Evolutionary conservation across 23 red algal genomes (phyloP), one percentile per base, ranked within the genome.

Genomic region (Chondrus crispus): DNA sequence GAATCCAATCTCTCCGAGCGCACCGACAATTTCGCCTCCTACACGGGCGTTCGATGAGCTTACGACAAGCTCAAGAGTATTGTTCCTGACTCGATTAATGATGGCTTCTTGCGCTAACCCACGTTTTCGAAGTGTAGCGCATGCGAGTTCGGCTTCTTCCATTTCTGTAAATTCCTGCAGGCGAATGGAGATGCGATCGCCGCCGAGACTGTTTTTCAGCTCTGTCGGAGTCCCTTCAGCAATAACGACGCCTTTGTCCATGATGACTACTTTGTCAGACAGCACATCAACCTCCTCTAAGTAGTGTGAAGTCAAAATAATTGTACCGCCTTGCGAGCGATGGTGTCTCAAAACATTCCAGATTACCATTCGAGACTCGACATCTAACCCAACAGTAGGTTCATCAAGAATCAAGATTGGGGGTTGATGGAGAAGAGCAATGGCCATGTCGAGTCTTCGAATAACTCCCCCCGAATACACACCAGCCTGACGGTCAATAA

Each of bases 371-470:
- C 97, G 94, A 26, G 80, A 88, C 22, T 77, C 87, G 54, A 94
- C 57, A 68, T 99, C 97, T 26, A 99, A 60, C 3, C 94, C 97
- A 3, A 93, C 95, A 32, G 82, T 99, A 18, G 97, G 97, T 33
- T 99, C 97, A 68, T 99, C 97, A 30, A 99, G 90, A 71, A 99
- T 85, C 60, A 99, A 81, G n/a, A 99, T 71, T 2, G 91, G 79
- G 18, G 97, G 97, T 29, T 93, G 68, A 37, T 94, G 88, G 32
- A 99, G 78, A 29, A 99, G 43, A 2, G 90, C 94, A 37, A 99
- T 86, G 36, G 97, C 97, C 72, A 99, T 84, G 81, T 99, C 97
- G 46, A 99, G 88, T 44, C 97, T 86, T 26, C 94, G 85, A 42
- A 81, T 47, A 29, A 96, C 82, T 37, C 97, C 97, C 35, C 93